phyloP scores from a whole-genome alignment of 805 yeast species.

The Saccharomycopsis amapae region DNA sequence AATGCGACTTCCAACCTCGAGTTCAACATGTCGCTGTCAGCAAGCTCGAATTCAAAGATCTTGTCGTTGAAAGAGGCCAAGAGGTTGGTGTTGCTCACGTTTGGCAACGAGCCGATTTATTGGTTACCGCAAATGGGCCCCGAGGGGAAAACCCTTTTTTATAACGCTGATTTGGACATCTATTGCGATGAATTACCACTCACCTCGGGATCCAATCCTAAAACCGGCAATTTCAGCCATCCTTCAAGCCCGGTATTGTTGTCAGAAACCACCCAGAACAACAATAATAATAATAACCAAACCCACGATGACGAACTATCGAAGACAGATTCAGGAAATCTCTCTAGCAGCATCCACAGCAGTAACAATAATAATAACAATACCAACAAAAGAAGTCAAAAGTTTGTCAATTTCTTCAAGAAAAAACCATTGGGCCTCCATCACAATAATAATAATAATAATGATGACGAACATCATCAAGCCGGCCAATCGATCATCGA shows the following conservation, averaged over 20 bases:
- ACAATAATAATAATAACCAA: too few relatives aligned
- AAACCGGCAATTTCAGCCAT: too few relatives aligned
- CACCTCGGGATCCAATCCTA: too few relatives aligned
- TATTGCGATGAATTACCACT: slow-evolving; percentile 55
- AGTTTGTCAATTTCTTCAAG: slow-evolving; percentile 14
- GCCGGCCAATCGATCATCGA: neutral
- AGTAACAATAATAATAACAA: too few relatives aligned
- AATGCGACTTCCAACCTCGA: neutral
- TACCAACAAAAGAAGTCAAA: slow-evolving; percentile 10
- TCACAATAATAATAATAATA: too few relatives aligned
- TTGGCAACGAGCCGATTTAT: slow-evolving; percentile 6
- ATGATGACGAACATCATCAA: too few relatives aligned
- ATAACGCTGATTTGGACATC: slow-evolving; percentile 52
- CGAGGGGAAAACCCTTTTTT: slow-evolving; percentile 49
- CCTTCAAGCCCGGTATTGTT: too few relatives aligned
- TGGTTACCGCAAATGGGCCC: slow-evolving; percentile 61
- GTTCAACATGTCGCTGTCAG: neutral
- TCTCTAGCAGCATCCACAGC: neutral
- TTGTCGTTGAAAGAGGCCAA: slow-evolving; percentile 16
- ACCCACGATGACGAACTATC: too few relatives aligned
- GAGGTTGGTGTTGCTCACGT: slow-evolving; percentile 1
- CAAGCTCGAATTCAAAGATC: slow-evolving; percentile 6
- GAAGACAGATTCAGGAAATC: neutral
- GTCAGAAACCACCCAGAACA: too few relatives aligned
- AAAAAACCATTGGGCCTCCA: too few relatives aligned